Evolutionary conservation across 441 rosid genomes (phyloP).

Genomic region (Lepidium campestre): DNA sequence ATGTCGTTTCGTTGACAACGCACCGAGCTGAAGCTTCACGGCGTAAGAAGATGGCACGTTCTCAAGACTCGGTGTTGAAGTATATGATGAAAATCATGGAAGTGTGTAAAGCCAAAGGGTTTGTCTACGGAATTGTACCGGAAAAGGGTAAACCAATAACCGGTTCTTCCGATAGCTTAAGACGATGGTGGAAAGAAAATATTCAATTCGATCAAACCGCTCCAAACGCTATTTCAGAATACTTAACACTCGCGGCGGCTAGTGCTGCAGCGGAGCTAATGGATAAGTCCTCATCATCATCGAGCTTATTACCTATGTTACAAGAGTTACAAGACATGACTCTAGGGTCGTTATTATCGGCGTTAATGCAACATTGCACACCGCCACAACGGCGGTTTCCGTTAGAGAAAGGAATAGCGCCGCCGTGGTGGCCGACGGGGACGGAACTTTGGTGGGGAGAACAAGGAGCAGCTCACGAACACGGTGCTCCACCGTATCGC

Average conservation of each 20-base stretch:
- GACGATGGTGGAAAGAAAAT: constrained; percentile 64
- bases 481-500: constrained; percentile 59
- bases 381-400: constrained; percentile 62
- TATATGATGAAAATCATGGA: constrained; percentile 73
- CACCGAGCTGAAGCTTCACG: constrained; percentile 41
- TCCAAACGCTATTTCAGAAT: constrained; percentile 33
- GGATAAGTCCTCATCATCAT: constrained; percentile 11
- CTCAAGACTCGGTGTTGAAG: constrained; percentile 58
- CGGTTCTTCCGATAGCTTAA: constrained; percentile 57
- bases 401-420: constrained; percentile 44
- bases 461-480: constrained; percentile 42
- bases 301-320: constrained; percentile 35
- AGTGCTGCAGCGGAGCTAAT: constrained; percentile 19
- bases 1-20: neutral
- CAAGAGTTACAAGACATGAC: constrained; percentile 57
- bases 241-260: constrained; percentile 20
- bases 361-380: constrained; percentile 55
- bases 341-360: constrained; percentile 52
- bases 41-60: constrained; percentile 57
- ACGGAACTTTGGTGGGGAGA: constrained; percentile 60
- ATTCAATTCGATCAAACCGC: constrained; percentile 48
- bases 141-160: constrained; percentile 61
- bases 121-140: constrained; percentile 58
- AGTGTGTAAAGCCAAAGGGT: constrained; percentile 47
- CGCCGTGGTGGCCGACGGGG: constrained; percentile 74